Evolutionary conservation across 2,329 filamentous ascomycete species (phyloP), one percentile per base, ranked within the genome.

Genomic region (Aspergillus fijiensis): DNA sequence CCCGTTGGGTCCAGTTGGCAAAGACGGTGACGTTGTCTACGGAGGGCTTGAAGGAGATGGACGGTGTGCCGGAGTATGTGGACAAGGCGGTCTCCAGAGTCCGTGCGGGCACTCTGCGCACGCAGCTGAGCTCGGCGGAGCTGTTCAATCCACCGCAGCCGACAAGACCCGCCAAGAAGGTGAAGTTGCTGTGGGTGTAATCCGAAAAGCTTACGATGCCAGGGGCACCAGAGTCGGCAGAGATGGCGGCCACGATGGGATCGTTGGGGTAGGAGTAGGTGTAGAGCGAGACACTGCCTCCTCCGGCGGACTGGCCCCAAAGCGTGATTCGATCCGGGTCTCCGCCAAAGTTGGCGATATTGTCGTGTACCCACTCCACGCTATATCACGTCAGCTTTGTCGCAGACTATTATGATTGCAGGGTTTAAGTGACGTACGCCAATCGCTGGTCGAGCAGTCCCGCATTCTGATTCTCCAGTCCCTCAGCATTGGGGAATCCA

Each of bases 371-470:
- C 60, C 60, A 62, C 52, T 62, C 57, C 25, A 62, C 23, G 9
- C 51, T 53, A n/a, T 3, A n/a, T 6, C 14, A 10, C 25, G 16
- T 39, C 23, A 27, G 35, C 33, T 45, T 14, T 10, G 4, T 35
- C n/a, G 12, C 3, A 42, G 5, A 6, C 14, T 1, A 9, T 25
- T 14, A 49, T 23, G 51, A 12, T 31, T 39, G 33, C 50, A 27
- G 14, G 10, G 23, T 3, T 6, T 14, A 12, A 11, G 29, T 45
- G 16, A 49, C 47, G 19, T 27, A 49, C 31, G 55, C 21, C n/a
- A 11, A n/a, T 45, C 42, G 64, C 59, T 67, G 65, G 35, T 68
- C 65, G 9, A 67, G 35, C 6, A 68, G 42, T 1, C 65, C 66
- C 2, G 60, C 58, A 21, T 68, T 68, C 25, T 59, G 62, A 48